These are phyloP conservation scores for Erodium trifolium DNA, from an alignment of 441 rosid species.

Conservation along the genomic window DNA sequence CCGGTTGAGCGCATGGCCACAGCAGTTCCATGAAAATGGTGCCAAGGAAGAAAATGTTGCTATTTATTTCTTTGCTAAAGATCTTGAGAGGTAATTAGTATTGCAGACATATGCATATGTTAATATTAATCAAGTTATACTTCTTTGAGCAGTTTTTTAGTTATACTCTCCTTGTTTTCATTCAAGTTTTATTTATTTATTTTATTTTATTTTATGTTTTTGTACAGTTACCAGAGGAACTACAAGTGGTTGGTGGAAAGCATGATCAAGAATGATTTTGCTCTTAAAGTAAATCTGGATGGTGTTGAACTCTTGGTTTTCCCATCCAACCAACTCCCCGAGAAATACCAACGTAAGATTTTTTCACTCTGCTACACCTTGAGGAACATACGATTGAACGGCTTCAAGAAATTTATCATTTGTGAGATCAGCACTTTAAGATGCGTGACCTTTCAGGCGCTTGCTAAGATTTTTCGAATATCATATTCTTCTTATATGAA, in stretches of 20 bases:
- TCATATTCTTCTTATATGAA: constrained; percentile 1
- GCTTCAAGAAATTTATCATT: background rate
- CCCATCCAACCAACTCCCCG: constrained; percentile 85
- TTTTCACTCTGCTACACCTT: background rate
- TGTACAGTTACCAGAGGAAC: constrained; percentile 65
- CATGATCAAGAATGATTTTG: constrained; percentile 79
- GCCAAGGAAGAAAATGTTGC: constrained; percentile 86
- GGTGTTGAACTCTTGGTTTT: constrained; percentile 75
- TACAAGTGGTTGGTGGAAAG: constrained; percentile 70
- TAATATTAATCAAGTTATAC: background rate
- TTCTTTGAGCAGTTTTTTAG: constrained; percentile 3
- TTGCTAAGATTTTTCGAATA: background rate
- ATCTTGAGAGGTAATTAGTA: constrained; percentile 55
- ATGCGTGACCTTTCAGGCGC: background rate
- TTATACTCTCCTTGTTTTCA: background rate
- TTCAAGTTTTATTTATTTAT: background rate
- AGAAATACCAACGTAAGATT: constrained; percentile 72
- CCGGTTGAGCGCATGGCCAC: constrained; percentile 78
- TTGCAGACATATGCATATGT: background rate
- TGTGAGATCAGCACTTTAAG: background rate
- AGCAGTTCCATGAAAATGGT: constrained; percentile 61
- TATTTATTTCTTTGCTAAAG: constrained; percentile 91
- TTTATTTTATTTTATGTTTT: constrained; percentile 14
- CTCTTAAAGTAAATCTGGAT: constrained; percentile 67
- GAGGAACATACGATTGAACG: background rate